Base-by-base conservation (phyloP, 306 rosid species). In the Corylus avellana region DNA sequence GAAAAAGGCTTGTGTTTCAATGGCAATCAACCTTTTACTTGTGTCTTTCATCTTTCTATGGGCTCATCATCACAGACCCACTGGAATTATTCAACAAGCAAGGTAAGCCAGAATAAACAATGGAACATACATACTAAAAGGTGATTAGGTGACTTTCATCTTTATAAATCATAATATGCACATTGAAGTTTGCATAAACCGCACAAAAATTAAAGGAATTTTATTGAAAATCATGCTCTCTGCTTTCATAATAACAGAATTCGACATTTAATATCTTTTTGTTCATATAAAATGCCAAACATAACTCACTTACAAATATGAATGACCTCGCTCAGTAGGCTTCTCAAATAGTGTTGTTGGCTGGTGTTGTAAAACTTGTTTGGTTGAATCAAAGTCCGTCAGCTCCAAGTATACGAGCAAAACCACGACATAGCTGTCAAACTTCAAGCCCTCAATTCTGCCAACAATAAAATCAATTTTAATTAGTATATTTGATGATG, bases 401-500 rank as follows among this genome's bases (percentile, higher is more conserved):
- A 25, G 29, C 7, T 59, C 66, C 37, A 59, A 25, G 66, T 25
- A 5, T 3, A 37, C 16, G 66, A 59, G 37, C 7, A 59, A 59
- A 25, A 42, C 46, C 46, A 42, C 29, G 66, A 22, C 12, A 59
- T 59, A 18, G 66, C 13, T 59, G 35, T 59, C 37, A 59, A 59
- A 20, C 66, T 20, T 59, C 66, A 59, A 59, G 66, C 29, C 66
- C 66, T 59, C 37, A 59, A 59, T 17, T 64, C 70, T 35, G 70
- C 25, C 25, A 64, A 63, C 22, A 64, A 32, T 32, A 64, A 64
- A 32, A 35, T 64, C 2, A 17, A 64, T 1, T 64, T 37, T 64
- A 16, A 64, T 64, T 12, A 64, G 13, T 59, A 27, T 20, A 25
- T 20, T 1, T 42, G 46, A 42, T 5, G 46, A 42, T 6, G 8